These are phyloP conservation scores for Fusarium siculi DNA, from an alignment of 2,329 filamentous ascomycete genomes.

Conservation along the genomic window DNA sequence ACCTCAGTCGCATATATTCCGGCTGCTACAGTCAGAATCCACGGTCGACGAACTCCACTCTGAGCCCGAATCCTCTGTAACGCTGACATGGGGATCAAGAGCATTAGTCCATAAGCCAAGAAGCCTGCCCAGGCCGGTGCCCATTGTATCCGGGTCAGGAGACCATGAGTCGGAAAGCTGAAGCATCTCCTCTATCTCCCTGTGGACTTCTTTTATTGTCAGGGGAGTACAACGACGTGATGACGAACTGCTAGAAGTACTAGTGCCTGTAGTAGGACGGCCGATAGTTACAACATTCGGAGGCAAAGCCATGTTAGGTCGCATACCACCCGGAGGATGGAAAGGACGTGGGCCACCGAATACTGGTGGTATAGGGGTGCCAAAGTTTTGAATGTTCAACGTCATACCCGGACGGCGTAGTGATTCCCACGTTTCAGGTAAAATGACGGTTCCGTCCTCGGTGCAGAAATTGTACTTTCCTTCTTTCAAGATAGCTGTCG, in stretches of 20 bases:
- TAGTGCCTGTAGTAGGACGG: accelerated
- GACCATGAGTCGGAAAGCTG: background rate
- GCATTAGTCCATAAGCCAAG: background rate
- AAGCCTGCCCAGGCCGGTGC: background rate
- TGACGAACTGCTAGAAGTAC: background rate
- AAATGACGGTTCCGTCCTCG: background rate
- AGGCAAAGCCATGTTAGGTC: too few relatives aligned
- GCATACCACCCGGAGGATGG: too few relatives aligned
- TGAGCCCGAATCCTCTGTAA: accelerated
- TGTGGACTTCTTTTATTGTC: accelerated
- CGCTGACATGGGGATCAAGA: background rate
- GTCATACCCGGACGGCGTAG: background rate
- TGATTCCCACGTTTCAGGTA: accelerated
- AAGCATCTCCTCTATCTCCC: background rate
- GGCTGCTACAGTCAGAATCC: too few relatives aligned
- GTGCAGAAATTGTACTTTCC: background rate
- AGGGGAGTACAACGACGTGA: accelerated
- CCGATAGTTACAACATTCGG: too few relatives aligned
- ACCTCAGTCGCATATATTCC: too few relatives aligned
- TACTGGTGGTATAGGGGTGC: background rate
- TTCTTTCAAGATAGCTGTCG: accelerated
- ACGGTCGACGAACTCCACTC: background rate
- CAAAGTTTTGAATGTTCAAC: accelerated
- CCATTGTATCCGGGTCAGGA: background rate
- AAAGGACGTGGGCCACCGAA: background rate